Percentiles rank a stretch among this genome's conserved stretches.
Conservation (phyloP, 352 stramenopile genomes). For the Pythium phragmitis region DNA sequence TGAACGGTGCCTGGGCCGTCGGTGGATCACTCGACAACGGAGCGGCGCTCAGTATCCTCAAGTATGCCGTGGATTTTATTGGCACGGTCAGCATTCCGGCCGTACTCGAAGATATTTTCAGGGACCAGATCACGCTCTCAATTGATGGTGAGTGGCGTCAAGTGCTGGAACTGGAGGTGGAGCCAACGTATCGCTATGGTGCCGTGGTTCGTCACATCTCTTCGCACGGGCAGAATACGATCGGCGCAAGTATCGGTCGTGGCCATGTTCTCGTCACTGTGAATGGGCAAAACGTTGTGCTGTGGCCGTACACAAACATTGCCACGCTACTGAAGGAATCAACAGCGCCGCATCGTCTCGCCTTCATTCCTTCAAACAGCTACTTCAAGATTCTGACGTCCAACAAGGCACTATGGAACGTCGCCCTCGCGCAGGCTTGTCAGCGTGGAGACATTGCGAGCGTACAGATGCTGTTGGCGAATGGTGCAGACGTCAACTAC, state of each 20-base stretch:
- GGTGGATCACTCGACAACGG: slow-evolving; percentile 61
- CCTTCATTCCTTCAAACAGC: slow-evolving; percentile 80
- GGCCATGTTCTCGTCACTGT: slow-evolving; percentile 82
- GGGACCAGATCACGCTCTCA: slow-evolving; percentile 86
- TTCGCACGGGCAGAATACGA: slow-evolving; percentile 62
- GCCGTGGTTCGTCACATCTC: slow-evolving; percentile 80
- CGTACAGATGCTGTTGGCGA: slow-evolving; percentile 87
- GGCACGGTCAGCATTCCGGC: slow-evolving; percentile 84
- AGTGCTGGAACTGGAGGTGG: slow-evolving; percentile 78
- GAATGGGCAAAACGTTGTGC: slow-evolving; percentile 85
- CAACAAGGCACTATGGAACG: slow-evolving; percentile 88
- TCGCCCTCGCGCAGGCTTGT: slow-evolving; percentile 84
- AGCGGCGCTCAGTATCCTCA: slow-evolving; percentile 67
- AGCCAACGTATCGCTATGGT: slow-evolving; percentile 84
- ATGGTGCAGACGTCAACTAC: slow-evolving; percentile 88
- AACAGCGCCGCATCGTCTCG: slow-evolving; percentile 66
- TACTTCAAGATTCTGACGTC: slow-evolving; percentile 89
- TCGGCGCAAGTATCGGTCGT: slow-evolving; percentile 72
- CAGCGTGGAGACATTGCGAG: slow-evolving; percentile 81
- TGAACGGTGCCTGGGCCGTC: slow-evolving; percentile 71
- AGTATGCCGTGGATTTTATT: slow-evolving; percentile 84
- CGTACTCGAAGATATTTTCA: slow-evolving; percentile 89
- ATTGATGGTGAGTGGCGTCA: slow-evolving; percentile 85
- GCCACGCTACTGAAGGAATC: slow-evolving; percentile 62
- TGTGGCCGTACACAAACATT: slow-evolving; percentile 83